phyloP scores from a whole-genome alignment of 805 yeast species.

The Suhomyces sp. region DNA sequence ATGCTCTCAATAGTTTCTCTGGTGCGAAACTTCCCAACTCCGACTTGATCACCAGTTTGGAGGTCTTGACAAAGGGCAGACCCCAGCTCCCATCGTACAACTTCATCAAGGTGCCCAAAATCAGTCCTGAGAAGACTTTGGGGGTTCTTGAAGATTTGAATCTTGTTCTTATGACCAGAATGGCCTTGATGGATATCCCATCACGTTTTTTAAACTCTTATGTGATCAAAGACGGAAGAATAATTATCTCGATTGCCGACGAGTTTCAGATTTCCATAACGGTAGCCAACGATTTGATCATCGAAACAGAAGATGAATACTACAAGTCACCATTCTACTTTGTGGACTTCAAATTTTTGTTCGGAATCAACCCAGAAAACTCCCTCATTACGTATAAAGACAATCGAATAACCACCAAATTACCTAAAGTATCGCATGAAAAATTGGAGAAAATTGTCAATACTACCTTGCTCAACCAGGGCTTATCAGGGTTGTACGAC shows the following conservation, averaged over 20 bases:
- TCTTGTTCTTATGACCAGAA: conserved; percentile 65
- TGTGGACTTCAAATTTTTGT: conserved; percentile 69
- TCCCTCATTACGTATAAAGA: conserved; percentile 29
- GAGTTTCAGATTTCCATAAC: conserved; percentile 65
- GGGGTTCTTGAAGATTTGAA: conserved; percentile 67
- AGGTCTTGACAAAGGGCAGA: conserved; percentile 73
- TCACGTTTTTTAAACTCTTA: conserved; percentile 55
- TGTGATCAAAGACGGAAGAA: conserved; percentile 71
- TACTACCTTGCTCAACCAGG: conserved; percentile 42
- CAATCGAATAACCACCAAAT: conserved; percentile 22
- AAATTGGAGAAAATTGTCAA: conserved; percentile 58
- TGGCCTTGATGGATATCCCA: conserved; percentile 72
- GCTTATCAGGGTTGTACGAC: conserved; percentile 53
- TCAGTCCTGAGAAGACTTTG: conserved; percentile 56
- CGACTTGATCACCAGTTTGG: conserved; percentile 82
- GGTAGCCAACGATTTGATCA: conserved; percentile 55
- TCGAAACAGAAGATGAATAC: conserved; percentile 53
- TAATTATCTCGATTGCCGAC: conserved; percentile 57
- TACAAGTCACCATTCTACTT: conserved; percentile 63
- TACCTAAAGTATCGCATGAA: conserved; percentile 30
- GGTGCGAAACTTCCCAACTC: conserved; percentile 93
- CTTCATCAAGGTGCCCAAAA: conserved; percentile 46
- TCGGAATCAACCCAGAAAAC: conserved; percentile 44
- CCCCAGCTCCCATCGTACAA: conserved; percentile 71
- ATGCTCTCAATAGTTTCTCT: conserved; percentile 65